Evolutionary conservation across 106 monocot species (phyloP).

Genomic region (Cymbidium sinense): DNA sequence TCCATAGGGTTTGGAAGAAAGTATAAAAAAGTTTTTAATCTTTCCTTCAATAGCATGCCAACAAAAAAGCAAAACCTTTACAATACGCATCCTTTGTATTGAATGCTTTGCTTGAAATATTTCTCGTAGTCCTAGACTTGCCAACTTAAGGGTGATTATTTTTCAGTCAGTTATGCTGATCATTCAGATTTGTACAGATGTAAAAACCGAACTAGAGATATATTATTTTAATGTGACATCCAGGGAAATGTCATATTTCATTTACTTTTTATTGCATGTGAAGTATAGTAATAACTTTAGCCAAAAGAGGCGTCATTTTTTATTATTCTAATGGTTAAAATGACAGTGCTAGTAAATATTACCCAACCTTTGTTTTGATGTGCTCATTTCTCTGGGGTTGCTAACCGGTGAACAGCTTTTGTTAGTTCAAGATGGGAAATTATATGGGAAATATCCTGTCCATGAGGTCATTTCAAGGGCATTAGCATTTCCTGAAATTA

Average conservation of each 20-base stretch:
- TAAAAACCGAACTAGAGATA: neutral
- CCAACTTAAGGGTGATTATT: neutral
- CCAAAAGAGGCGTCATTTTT: neutral
- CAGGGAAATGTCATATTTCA: neutral
- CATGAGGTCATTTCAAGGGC: constrained; percentile 74
- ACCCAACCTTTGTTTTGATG: neutral
- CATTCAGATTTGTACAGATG: neutral
- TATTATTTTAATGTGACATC: neutral
- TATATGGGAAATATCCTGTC: constrained; percentile 63
- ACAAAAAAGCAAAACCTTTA: too few species aligned
- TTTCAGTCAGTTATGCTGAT: neutral
- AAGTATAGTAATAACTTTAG: neutral
- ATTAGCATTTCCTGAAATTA: constrained; percentile 39
- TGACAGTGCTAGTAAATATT: neutral
- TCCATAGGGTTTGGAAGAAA: too few species aligned
- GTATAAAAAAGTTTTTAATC: too few species aligned
- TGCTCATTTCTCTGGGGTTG: constrained; percentile 17
- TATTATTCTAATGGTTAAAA: neutral
- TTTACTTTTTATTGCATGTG: neutral
- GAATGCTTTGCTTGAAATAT: neutral
- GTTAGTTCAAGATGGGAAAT: constrained; percentile 82
- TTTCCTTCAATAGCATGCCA: too few species aligned
- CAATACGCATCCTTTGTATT: neutral
- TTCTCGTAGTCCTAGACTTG: neutral
- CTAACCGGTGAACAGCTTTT: constrained; percentile 52